phyloP scores from a whole-genome alignment of 106 monocot species.

The Apostasia ramifera region DNA sequence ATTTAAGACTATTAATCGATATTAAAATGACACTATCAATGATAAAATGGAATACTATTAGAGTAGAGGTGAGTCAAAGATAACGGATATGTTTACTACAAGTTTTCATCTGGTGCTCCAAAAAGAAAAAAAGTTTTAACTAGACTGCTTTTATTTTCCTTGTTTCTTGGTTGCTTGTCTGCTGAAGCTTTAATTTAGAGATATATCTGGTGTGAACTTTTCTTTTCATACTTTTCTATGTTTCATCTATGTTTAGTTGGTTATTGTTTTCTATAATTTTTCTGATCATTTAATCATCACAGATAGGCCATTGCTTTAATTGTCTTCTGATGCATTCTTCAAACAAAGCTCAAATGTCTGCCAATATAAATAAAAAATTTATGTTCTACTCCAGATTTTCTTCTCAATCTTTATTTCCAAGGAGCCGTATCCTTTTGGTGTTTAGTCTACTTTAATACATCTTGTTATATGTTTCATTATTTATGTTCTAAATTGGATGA shows the following conservation, averaged over 20 bases:
- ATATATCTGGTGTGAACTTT: not conserved
- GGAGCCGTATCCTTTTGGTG: not conserved
- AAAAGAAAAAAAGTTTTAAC: too few species aligned
- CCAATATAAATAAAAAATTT: not conserved
- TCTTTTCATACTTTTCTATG: not conserved
- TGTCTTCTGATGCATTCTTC: constrained; percentile 5
- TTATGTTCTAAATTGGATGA: too few species aligned
- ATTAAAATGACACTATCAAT: too few species aligned
- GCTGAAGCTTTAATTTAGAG: not conserved
- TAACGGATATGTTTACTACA: too few species aligned
- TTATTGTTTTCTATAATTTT: not conserved
- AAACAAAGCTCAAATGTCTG: not conserved
- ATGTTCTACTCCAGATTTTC: constrained; percentile 5
- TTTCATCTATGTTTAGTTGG: too few species aligned
- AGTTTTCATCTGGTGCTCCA: too few species aligned
- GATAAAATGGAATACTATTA: too few species aligned
- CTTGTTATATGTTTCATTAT: too few species aligned
- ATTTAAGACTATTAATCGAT: too few species aligned
- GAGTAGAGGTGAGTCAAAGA: too few species aligned
- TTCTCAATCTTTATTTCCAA: constrained; percentile 4
- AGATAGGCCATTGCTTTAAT: not conserved
- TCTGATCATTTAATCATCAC: not conserved
- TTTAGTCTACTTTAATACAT: too few species aligned
- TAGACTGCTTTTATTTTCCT: not conserved
- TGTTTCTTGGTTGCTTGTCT: not conserved